Percentiles rank a stretch among this genome's conserved stretches.
Conservation (phyloP, 1,284 basidiomycete species). For the Trichosporon sp. region DNA sequence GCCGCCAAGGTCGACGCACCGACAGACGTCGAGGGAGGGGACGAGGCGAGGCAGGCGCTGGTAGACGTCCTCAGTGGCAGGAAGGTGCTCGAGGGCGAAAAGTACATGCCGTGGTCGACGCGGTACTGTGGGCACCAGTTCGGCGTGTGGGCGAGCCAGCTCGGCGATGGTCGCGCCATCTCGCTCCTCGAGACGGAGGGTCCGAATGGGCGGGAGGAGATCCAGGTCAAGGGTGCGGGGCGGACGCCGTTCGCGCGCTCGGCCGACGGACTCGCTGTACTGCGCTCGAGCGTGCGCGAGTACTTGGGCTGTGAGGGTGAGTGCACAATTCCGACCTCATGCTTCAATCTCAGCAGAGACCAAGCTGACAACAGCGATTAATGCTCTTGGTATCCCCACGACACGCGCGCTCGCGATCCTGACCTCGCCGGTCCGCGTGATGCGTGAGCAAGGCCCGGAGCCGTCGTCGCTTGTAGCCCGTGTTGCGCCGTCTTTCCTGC, state of each 20-base stretch:
- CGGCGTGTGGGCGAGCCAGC: constrained; percentile 88
- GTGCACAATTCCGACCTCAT: constrained; percentile 5
- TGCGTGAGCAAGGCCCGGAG: constrained; percentile 69
- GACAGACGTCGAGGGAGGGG: constrained; percentile 18
- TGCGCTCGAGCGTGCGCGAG: constrained; percentile 87
- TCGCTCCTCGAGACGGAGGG: constrained; percentile 76
- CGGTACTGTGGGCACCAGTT: constrained; percentile 87
- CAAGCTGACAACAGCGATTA: constrained; percentile 62
- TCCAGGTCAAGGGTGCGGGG: constrained; percentile 92
- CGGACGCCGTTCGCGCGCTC: constrained; percentile 87
- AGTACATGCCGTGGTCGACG: constrained; percentile 81
- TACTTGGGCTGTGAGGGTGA: constrained; percentile 79
- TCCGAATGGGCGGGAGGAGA: constrained; percentile 61
- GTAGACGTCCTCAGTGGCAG: constrained; percentile 75
- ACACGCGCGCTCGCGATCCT: constrained; percentile 81
- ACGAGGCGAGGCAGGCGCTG: constrained; percentile 60
- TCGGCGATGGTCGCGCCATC: constrained; percentile 91
- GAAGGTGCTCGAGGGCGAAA: constrained; percentile 60
- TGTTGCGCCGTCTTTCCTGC: constrained; percentile 81
- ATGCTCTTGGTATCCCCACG: constrained; percentile 80
- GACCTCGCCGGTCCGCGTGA: constrained; percentile 65
- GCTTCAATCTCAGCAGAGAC: background rate
- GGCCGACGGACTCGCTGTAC: constrained; percentile 89
- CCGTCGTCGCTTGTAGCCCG: constrained; percentile 76
- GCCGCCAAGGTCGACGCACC: constrained; percentile 54